Evolutionary conservation across 1,284 basidiomycete genomes (phyloP), one percentile per base, ranked within the genome.

Genomic region (Irpex lacteus): DNA sequence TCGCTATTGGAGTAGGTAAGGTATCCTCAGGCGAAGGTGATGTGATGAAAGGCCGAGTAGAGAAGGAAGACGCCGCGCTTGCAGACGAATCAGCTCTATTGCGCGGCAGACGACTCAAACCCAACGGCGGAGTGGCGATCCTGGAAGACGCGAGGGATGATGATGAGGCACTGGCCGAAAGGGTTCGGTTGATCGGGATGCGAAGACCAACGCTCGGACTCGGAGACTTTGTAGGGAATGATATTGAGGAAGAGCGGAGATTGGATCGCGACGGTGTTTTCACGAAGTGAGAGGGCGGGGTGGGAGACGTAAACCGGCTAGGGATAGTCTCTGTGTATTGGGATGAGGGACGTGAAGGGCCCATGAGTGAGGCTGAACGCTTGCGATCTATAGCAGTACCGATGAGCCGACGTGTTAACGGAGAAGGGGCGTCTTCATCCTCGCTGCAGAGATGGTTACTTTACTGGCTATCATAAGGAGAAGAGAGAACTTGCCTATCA

Each of bases 341-440:
- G 5, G 62, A 61, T 5, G 71, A 70, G 3, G 66, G 66, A 8
- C 68, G 68, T 9, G 68, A 66, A 3, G 70, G 62, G 9, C 61
- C 32, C 0, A 64, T 44, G 5, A 65, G 44, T 32, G 67, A 64
- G 6, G 57, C 59, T 0, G 78, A 79, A 5, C 74, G 65, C 9
- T 76, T 78, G 0, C 82, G 77, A 0, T 85, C 78, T n/a, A 89
- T 76, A 59, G 84, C 82, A 47, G 85, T 81, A 0, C 78, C 75
- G 7, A 89, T 91, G 11, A 92, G 76, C 4, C 88, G 85, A 7
- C 84, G 81, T 0, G 90, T 91, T 18, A 92, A 82, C 5, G 86
- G 81, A 0, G 89, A 91, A 0, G 91, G 91, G 0, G 91, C 90
- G 66, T 91, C 88, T 77, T 93, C 91, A 73, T 93, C 91, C 77